phyloP scores from a whole-genome alignment of 2,329 filamentous ascomycete species.

The Gnomoniopsis sp. region DNA sequence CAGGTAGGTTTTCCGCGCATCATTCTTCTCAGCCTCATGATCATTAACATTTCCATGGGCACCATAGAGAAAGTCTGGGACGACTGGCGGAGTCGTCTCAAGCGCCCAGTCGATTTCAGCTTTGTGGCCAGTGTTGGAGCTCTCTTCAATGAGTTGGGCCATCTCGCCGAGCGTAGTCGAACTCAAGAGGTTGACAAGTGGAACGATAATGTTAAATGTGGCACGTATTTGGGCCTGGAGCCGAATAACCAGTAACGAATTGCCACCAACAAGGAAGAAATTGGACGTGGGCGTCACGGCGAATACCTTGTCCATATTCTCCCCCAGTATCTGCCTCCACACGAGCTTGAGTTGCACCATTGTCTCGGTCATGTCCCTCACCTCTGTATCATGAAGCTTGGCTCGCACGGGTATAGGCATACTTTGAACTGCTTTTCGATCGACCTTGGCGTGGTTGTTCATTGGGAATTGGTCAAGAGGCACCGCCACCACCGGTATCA shows the following conservation, averaged over 20 bases:
- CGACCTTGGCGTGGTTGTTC: slow-evolving; percentile 29
- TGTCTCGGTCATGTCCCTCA: too few relatives aligned
- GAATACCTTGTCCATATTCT: too few relatives aligned
- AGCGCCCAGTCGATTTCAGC: neutral
- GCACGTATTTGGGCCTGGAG: slow-evolving; percentile 33
- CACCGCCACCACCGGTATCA: slow-evolving; percentile 29
- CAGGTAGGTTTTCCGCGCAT: slow-evolving; percentile 17
- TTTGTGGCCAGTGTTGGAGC: slow-evolving; percentile 3
- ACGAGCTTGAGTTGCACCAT: too few relatives aligned
- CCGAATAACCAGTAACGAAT: slow-evolving; percentile 35
- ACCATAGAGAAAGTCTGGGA: too few relatives aligned
- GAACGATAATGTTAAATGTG: slow-evolving; percentile 27
- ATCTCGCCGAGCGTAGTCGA: slow-evolving; percentile 36
- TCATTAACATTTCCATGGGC: too few relatives aligned
- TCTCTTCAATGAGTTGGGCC: slow-evolving; percentile 28
- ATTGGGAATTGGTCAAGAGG: slow-evolving; percentile 27
- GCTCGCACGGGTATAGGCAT: slow-evolving; percentile 26
- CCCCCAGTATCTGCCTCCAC: too few relatives aligned
- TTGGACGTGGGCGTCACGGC: slow-evolving; percentile 29
- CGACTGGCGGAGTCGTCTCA: slow-evolving; percentile 2
- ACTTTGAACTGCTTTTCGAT: slow-evolving; percentile 24
- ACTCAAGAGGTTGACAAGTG: slow-evolving; percentile 33
- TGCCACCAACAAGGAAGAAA: slow-evolving; percentile 41
- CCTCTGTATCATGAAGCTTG: too few relatives aligned
- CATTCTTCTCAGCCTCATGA: too few relatives aligned